A percentile compares a stretch with the other conserved stretches of the same genome.
Conservation (phyloP, 2,329 filamentous ascomycete species). For the Trichoderma breve region DNA sequence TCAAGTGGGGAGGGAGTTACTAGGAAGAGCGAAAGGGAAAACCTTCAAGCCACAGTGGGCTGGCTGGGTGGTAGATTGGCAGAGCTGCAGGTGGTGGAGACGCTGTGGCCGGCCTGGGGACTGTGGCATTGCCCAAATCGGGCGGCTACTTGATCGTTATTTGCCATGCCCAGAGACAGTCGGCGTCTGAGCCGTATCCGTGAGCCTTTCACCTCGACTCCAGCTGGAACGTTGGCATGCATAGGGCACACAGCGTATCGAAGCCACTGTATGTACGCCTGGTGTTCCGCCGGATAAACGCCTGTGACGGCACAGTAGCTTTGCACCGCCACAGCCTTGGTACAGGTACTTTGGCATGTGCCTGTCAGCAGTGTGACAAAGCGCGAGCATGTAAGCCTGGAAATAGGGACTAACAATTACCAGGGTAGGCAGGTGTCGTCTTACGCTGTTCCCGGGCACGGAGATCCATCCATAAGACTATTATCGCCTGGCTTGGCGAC, state of each 20-base stretch:
- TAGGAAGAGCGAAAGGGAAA: background rate
- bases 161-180: background rate
- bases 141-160: constrained; percentile 7
- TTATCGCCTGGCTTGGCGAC: background rate
- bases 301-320: background rate
- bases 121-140: background rate
- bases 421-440: background rate
- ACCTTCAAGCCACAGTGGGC: constrained; percentile 17
- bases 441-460: background rate
- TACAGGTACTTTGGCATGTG: background rate
- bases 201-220: background rate
- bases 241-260: background rate
- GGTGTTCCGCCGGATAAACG: background rate
- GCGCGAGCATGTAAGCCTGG: background rate
- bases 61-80: background rate
- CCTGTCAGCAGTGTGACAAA: background rate
- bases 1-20: background rate
- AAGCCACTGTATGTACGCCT: background rate
- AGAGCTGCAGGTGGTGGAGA: constrained; percentile 1
- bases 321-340: background rate
- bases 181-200: background rate
- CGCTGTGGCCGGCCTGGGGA: background rate
- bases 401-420: background rate
- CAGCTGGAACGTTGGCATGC: background rate
- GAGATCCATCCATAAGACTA: background rate